Conservation (phyloP, 2,329 filamentous ascomycete species). For the Aspergillus sp. region DNA sequence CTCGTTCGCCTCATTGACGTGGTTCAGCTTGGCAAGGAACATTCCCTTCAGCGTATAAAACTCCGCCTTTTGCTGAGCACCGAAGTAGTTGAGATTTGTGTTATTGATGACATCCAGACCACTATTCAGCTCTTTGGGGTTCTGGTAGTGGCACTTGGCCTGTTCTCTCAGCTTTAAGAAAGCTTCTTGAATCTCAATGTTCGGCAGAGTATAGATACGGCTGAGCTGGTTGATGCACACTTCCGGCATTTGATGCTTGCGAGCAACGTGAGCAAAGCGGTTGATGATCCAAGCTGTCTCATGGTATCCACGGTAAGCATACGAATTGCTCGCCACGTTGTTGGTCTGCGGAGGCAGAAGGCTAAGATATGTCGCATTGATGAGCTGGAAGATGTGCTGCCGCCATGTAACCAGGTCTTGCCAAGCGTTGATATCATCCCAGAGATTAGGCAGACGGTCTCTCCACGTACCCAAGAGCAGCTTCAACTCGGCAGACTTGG, state of each 20-base stretch:
- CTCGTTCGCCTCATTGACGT: constrained; percentile 87
- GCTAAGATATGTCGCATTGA: constrained; percentile 89
- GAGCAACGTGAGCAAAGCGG: constrained; percentile 92
- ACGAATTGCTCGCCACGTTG: constrained; percentile 85
- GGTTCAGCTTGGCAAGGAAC: constrained; percentile 92
- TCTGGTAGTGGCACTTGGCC: constrained; percentile 98
- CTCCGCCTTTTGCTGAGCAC: constrained; percentile 91
- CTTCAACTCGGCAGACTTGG: constrained; percentile 94
- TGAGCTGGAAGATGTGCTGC: constrained; percentile 96
- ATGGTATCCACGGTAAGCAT: constrained; percentile 95
- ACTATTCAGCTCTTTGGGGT: constrained; percentile 84
- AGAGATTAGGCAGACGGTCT: constrained; percentile 92
- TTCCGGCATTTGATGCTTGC: constrained; percentile 94
- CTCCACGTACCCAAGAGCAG: constrained; percentile 91
- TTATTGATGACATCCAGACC: constrained; percentile 99
- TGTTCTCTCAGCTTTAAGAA: constrained; percentile 99
- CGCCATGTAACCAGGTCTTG: constrained; percentile 99
- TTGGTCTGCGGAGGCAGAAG: constrained; percentile 78
- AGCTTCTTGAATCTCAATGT: constrained; percentile 99
- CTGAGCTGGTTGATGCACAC: constrained; percentile 97
- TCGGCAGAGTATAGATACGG: constrained; percentile 96
- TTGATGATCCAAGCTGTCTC: constrained; percentile 99
- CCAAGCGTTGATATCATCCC: constrained; percentile 99
- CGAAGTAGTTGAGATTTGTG: constrained; percentile 98
- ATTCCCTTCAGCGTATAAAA: constrained; percentile 99